Percentiles rank a stretch among this genome's conserved stretches.
Conservation (phyloP, 176 grass and related monocot genomes). For the Avena sativa region DNA sequence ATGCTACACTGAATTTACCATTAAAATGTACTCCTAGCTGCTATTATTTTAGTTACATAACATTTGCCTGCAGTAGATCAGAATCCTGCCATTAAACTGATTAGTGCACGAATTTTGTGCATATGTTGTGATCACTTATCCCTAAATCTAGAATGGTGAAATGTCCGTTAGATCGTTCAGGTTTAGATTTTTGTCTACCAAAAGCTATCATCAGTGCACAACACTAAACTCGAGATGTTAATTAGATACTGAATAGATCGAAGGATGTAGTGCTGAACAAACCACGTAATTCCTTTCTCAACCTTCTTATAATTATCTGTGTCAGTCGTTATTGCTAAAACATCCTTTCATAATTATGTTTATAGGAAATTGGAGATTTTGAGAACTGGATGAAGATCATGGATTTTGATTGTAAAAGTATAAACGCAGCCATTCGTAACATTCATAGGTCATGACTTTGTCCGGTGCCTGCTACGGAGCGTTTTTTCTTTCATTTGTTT, state of each 20-base stretch:
- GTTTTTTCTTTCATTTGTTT: background rate
- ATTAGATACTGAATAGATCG: background rate
- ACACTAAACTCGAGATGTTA: background rate
- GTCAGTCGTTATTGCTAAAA: background rate
- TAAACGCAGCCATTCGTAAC: conserved; percentile 86
- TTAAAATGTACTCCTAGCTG: background rate
- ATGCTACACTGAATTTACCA: background rate
- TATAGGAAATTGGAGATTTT: conserved; percentile 91
- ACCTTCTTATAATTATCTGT: background rate
- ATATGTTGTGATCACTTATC: background rate
- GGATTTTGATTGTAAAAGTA: conserved; percentile 90
- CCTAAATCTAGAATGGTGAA: background rate
- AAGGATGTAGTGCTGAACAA: conserved; percentile 1
- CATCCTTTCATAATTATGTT: background rate
- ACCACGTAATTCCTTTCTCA: background rate
- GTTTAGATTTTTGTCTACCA: background rate
- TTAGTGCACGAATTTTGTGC: background rate
- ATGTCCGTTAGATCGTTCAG: background rate
- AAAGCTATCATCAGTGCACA: background rate
- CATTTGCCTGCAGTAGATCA: background rate
- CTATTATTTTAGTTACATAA: background rate
- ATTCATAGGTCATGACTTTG: conserved; percentile 67
- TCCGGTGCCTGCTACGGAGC: background rate
- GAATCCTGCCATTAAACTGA: background rate
- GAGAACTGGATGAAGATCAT: conserved; percentile 98